phyloP scores from a whole-genome alignment of 176 grass and related monocot genomes.

The Raddia guianensis region DNA sequence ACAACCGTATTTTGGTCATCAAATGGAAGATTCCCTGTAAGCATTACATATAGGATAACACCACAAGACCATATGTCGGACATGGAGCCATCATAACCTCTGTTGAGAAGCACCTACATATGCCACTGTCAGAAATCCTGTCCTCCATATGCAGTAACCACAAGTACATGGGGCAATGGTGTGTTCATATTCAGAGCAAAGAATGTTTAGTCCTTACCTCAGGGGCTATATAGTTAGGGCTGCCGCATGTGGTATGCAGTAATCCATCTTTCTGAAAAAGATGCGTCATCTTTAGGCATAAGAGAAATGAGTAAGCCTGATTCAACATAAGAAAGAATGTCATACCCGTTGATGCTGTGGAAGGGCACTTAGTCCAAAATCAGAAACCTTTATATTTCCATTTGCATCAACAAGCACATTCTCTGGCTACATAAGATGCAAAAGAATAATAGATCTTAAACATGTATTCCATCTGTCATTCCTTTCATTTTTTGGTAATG shows the following conservation, averaged over 20 bases:
- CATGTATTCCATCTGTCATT: conserved; percentile 11
- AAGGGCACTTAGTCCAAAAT: conserved; percentile 90
- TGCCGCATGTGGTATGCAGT: conserved; percentile 92
- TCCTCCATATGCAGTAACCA: conserved; percentile 15
- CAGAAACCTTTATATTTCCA: conserved; percentile 95
- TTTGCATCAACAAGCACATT: conserved; percentile 95
- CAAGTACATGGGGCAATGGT: conserved; percentile 12
- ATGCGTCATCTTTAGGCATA: background rate
- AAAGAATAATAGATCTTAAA: conserved; percentile 30
- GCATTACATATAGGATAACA: conserved; percentile 88
- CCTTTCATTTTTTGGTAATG: background rate
- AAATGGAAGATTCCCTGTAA: conserved; percentile 84
- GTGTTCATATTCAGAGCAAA: background rate
- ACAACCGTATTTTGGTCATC: conserved; percentile 74
- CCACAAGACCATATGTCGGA: conserved; percentile 97
- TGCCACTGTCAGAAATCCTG: conserved; percentile 30
- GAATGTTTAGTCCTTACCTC: conserved; percentile 57
- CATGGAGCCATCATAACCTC: conserved; percentile 82
- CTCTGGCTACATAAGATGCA: conserved; percentile 64
- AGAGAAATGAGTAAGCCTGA: conserved; percentile 22
- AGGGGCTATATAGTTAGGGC: conserved; percentile 93
- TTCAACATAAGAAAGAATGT: conserved; percentile 12
- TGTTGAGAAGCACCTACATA: conserved; percentile 81
- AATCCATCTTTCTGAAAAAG: conserved; percentile 83
- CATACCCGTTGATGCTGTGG: conserved; percentile 78